Conservation (phyloP, 371 early-diverging fungal species). For the Coemansia sp. region DNA sequence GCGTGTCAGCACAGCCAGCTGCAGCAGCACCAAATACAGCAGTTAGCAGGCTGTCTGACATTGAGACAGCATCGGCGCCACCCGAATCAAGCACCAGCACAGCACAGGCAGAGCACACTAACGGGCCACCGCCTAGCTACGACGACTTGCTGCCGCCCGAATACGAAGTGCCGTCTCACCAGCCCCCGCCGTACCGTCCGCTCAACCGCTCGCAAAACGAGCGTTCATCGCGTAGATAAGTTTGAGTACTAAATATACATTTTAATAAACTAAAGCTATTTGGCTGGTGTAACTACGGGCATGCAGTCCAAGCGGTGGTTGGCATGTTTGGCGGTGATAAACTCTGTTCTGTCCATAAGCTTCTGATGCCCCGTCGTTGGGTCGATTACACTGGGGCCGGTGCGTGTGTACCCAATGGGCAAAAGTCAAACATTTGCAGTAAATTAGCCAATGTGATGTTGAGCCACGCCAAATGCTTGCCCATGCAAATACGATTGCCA, state of each 20-base stretch:
- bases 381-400: conserved; percentile 11
- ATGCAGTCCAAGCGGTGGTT: conserved; percentile 23
- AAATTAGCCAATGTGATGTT: conserved; percentile 43
- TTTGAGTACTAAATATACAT: background rate
- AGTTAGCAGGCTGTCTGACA: background rate
- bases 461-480: conserved; percentile 39
- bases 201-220: conserved; percentile 1
- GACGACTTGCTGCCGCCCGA: conserved; percentile 39
- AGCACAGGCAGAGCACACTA: background rate
- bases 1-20: background rate
- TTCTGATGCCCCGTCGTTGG: background rate
- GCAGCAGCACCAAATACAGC: background rate
- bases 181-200: conserved; percentile 34
- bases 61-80: conserved; percentile 2
- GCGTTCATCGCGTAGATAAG: background rate
- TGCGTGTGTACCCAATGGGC: conserved; percentile 13
- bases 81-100: background rate
- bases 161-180: conserved; percentile 18
- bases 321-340: conserved; percentile 17
- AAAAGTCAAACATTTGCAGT: conserved; percentile 32
- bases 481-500: conserved; percentile 45
- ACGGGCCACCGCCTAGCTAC: conserved; percentile 33
- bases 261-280: background rate
- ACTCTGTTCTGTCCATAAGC: conserved; percentile 21
- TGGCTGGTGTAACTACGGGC: conserved; percentile 1